These are phyloP conservation scores for Saccharomyces hybrid DNA, from an alignment of 1,139 yeast species.

Conservation along the genomic window DNA sequence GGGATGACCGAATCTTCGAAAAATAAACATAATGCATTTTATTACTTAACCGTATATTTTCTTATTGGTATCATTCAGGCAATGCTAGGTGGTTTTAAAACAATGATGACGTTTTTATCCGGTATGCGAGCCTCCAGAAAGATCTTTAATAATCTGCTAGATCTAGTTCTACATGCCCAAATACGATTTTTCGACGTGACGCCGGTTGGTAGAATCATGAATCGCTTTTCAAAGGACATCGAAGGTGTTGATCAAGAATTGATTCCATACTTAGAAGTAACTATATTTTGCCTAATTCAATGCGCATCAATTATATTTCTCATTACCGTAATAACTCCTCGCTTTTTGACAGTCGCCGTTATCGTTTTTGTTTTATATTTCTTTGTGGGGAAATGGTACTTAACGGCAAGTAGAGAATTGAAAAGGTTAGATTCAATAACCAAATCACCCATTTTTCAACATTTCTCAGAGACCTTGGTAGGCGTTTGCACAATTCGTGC, in stretches of 20 bases:
- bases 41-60: conserved; percentile 28
- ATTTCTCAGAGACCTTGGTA: conserved; percentile 60
- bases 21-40: neutral
- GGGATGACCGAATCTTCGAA: neutral
- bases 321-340: conserved; percentile 11
- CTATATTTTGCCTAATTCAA: conserved; percentile 4
- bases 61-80: conserved; percentile 7
- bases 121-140: conserved; percentile 10
- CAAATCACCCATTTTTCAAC: conserved; percentile 63
- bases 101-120: conserved; percentile 2
- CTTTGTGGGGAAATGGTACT: conserved; percentile 9
- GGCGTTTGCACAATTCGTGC: conserved; percentile 64
- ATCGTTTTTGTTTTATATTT: conserved; percentile 5
- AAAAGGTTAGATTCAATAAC: conserved; percentile 66
- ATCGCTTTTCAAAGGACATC: conserved; percentile 55
- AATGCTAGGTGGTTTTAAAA: conserved; percentile 3
- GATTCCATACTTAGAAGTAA: conserved; percentile 19
- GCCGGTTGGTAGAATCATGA: conserved; percentile 53
- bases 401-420: conserved; percentile 31
- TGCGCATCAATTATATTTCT: conserved; percentile 7
- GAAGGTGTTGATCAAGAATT: conserved; percentile 53
- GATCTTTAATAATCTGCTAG: conserved; percentile 7
- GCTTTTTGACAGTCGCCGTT: conserved; percentile 3
- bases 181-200: conserved; percentile 54
- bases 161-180: conserved; percentile 43